phyloP scores from a whole-genome alignment of 208 protist species.

The Trypanosoma conorhini region DNA sequence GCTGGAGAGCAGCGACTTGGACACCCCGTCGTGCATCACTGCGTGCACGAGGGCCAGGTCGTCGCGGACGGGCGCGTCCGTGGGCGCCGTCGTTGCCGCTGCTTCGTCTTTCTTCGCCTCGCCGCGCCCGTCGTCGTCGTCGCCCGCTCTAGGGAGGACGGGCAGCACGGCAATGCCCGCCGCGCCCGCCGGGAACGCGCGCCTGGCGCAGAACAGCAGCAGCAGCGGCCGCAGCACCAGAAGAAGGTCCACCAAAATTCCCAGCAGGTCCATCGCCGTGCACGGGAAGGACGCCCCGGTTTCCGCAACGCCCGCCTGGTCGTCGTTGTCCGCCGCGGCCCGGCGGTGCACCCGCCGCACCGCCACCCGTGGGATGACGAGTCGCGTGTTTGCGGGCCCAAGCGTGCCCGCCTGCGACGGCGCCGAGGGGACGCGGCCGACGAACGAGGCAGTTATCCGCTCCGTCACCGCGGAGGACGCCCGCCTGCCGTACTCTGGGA shows the following conservation, averaged over 20 bases:
- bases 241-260: conserved; percentile 63
- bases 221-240: conserved; percentile 72
- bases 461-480: background rate
- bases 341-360: conserved; percentile 35
- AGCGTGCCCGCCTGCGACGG: conserved; percentile 24
- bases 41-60: conserved; percentile 25
- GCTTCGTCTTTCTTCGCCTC: background rate
- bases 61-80: conserved; percentile 9
- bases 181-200: conserved; percentile 35
- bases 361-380: conserved; percentile 77
- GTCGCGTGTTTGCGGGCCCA: conserved; percentile 38
- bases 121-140: conserved; percentile 16
- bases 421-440: background rate
- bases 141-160: conserved; percentile 21
- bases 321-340: conserved; percentile 12
- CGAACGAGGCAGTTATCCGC: background rate
- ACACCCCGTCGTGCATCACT: conserved; percentile 31
- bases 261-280: conserved; percentile 70
- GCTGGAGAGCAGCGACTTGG: conserved; percentile 47
- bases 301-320: background rate
- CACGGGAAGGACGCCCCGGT: conserved; percentile 43
- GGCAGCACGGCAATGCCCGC: conserved; percentile 28
- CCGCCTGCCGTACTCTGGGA: background rate
- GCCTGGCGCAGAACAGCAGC: conserved; percentile 47
- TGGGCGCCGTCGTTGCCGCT: conserved; percentile 4